A percentile compares a stretch with the other conserved stretches of the same genome.
These are phyloP conservation scores for Jamesozyma gamospora DNA, from an alignment of 805 yeast genomes.

Conservation along the genomic window DNA sequence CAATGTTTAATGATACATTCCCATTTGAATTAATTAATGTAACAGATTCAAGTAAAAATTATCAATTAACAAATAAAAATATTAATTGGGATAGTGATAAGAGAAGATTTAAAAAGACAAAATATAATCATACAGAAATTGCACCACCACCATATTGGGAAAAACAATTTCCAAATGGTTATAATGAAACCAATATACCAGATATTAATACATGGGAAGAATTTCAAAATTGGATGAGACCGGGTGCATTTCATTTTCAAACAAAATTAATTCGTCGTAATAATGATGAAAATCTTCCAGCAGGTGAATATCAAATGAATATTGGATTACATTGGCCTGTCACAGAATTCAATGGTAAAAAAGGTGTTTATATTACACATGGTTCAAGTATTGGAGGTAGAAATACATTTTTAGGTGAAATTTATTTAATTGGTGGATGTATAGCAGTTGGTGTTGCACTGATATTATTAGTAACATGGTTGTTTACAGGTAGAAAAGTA, in stretches of 20 bases:
- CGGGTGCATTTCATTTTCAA: conserved; percentile 62
- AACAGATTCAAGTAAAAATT: conserved; percentile 27
- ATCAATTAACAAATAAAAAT: conserved; percentile 39
- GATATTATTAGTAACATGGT: conserved; percentile 41
- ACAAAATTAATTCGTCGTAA: conserved; percentile 58
- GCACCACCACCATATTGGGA: conserved; percentile 96
- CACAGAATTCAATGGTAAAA: conserved; percentile 53
- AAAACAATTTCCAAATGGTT: conserved; percentile 71
- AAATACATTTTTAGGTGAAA: conserved; percentile 59
- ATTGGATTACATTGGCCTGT: conserved; percentile 79
- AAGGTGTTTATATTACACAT: conserved; percentile 57
- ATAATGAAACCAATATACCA: conserved; percentile 73
- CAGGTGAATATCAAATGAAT: conserved; percentile 54
- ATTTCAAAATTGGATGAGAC: conserved; percentile 95
- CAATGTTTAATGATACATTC: conserved; percentile 83
- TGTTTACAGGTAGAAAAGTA: conserved; percentile 56
- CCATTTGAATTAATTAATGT: conserved; percentile 29
- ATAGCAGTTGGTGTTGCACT: conserved; percentile 52
- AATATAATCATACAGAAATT: conserved; percentile 55
- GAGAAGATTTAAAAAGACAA: conserved; percentile 60
- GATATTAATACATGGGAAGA: conserved; percentile 69
- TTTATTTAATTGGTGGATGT: conserved; percentile 70
- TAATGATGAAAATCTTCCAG: conserved; percentile 41
- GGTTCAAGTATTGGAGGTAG: conserved; percentile 70
- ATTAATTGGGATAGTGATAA: conserved; percentile 84